These are phyloP conservation scores for Fusarium tjaetaba DNA, from an alignment of 2,329 filamentous ascomycete species.

Conservation along the genomic window DNA sequence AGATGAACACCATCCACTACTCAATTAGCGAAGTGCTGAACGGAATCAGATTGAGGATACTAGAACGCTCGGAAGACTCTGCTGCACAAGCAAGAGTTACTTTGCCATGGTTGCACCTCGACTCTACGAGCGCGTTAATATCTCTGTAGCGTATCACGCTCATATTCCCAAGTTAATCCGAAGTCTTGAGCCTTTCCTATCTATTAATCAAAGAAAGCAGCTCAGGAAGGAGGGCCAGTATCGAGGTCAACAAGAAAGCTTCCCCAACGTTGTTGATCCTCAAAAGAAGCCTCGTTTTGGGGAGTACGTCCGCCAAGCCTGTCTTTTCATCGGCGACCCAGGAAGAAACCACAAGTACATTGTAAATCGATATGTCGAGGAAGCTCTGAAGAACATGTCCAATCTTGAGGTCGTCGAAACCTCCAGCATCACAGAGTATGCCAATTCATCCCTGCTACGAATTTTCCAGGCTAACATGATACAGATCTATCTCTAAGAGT, in stretches of 20 bases:
- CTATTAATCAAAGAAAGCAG: slow-evolving; percentile 27
- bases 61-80: slow-evolving; percentile 5
- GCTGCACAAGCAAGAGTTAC: slow-evolving; percentile 30
- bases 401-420: slow-evolving; percentile 33
- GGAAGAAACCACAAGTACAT: slow-evolving; percentile 22
- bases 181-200: slow-evolving; percentile 24
- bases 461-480: background rate
- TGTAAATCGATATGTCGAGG: slow-evolving; percentile 30
- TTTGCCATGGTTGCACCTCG: slow-evolving; percentile 20
- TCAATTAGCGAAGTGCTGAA: background rate
- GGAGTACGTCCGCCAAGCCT: slow-evolving; percentile 11
- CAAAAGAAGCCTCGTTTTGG: slow-evolving; percentile 9
- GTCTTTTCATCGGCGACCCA: slow-evolving; percentile 4
- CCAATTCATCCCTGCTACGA: fast-evolving
- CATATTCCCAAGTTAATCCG: slow-evolving; percentile 36
- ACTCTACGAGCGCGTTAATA: slow-evolving; percentile 22
- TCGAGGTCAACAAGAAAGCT: slow-evolving; percentile 28
- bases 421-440: slow-evolving; percentile 16
- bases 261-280: background rate
- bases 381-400: slow-evolving; percentile 14
- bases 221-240: slow-evolving; percentile 30
- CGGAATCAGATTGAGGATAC: background rate
- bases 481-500: slow-evolving; percentile 17
- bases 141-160: slow-evolving; percentile 6
- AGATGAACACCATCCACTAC: background rate